phyloP scores from a whole-genome alignment of 768 basidiomycete species.

The Leccinum arenicola region DNA sequence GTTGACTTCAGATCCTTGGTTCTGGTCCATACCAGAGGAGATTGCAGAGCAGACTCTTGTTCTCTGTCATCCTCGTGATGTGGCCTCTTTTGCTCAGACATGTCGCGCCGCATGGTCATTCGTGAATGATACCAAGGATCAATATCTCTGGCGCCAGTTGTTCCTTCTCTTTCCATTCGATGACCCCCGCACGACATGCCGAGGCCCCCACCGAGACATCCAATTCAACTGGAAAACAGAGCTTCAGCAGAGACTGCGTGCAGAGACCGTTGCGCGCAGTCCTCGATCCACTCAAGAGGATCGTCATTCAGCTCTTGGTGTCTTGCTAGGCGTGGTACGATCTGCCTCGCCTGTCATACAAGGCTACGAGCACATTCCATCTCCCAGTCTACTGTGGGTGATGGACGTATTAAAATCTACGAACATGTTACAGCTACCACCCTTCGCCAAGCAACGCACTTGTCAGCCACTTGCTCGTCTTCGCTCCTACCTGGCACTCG shows the following conservation, averaged over 20 bases:
- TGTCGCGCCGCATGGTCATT: conserved; percentile 47
- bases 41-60: conserved; percentile 55
- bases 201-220: conserved; percentile 9
- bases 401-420: conserved; percentile 39
- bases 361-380: conserved; percentile 27
- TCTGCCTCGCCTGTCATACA: conserved; percentile 32
- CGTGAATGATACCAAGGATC: conserved; percentile 49
- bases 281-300: conserved; percentile 25
- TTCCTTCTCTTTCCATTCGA: conserved; percentile 62
- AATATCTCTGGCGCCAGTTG: conserved; percentile 66
- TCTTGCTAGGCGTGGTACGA: conserved; percentile 40
- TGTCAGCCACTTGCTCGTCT: conserved; percentile 42
- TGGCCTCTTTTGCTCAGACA: conserved; percentile 57
- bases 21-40: conserved; percentile 44
- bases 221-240: conserved; percentile 35
- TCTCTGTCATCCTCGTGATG: conserved; percentile 54
- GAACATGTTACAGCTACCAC: conserved; percentile 31
- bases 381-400: conserved; percentile 47
- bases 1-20: conserved; percentile 2
- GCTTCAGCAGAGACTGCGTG: conserved; percentile 41
- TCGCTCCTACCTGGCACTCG: conserved; percentile 47
- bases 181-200: conserved; percentile 47
- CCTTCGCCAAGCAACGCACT: conserved; percentile 9
- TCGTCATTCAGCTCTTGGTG: conserved; percentile 34
- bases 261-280: conserved; percentile 32